A percentile compares a stretch with the other conserved stretches of the same genome.
Evolutionary conservation across 2,329 filamentous ascomycete genomes (phyloP).

Genomic region (Spiromastix sp.): DNA sequence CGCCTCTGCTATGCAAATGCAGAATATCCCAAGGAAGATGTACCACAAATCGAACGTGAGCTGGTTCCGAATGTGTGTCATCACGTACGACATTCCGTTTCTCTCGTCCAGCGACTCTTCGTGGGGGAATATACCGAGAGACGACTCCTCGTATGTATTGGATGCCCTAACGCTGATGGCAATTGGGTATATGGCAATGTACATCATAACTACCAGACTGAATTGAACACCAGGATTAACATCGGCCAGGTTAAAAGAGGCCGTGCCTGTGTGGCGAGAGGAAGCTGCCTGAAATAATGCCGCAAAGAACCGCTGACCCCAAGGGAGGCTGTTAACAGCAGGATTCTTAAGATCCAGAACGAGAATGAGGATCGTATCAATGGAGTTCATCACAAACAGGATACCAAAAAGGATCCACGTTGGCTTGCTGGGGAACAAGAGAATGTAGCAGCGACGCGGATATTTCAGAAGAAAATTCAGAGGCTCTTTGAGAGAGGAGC

Average conservation of each 20-base stretch:
- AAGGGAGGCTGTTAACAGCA: slow-evolving; percentile 34
- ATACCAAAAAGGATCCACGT: slow-evolving; percentile 48
- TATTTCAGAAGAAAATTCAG: slow-evolving; percentile 49
- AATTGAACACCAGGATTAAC: slow-evolving; percentile 48
- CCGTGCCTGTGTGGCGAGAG: slow-evolving; percentile 38
- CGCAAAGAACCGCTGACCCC: slow-evolving; percentile 41
- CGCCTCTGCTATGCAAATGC: slow-evolving; percentile 52
- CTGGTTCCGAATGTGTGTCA: slow-evolving; percentile 54
- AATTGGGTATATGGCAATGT: slow-evolving; percentile 90
- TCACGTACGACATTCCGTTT: too few relatives aligned
- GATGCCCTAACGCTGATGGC: slow-evolving; percentile 73
- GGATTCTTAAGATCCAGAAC: slow-evolving; percentile 41
- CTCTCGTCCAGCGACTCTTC: too few relatives aligned
- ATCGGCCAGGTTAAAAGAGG: slow-evolving; percentile 40
- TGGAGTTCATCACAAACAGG: slow-evolving; percentile 41
- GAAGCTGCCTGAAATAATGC: slow-evolving; percentile 49
- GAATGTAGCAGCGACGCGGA: slow-evolving; percentile 51
- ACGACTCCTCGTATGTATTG: slow-evolving; percentile 59
- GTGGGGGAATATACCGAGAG: slow-evolving; percentile 44
- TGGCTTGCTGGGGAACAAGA: slow-evolving; percentile 47
- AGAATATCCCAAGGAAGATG: slow-evolving; percentile 49
- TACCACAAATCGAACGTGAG: slow-evolving; percentile 59
- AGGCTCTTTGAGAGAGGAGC: slow-evolving; percentile 15
- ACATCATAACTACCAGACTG: slow-evolving; percentile 81
- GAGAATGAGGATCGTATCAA: slow-evolving; percentile 46